Evolutionary conservation across 306 rosid genomes (phyloP).

Genomic region (Vigna angularis): DNA sequence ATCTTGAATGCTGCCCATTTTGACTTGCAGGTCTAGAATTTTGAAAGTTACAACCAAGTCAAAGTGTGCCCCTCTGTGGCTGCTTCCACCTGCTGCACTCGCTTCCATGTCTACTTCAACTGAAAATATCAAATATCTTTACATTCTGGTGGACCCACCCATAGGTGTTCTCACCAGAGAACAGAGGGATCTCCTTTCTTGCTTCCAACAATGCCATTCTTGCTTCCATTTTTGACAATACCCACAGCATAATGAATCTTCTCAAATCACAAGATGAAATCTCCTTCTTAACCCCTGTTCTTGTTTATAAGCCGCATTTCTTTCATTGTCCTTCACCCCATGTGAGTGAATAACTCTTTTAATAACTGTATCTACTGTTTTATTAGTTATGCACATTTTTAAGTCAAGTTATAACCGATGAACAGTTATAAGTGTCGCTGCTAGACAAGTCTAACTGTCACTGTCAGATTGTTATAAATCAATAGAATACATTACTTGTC

Average conservation of each 20-base stretch:
- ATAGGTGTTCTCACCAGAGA: neutral
- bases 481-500: too few species aligned
- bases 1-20: neutral
- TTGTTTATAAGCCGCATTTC: neutral
- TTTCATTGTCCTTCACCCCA: neutral
- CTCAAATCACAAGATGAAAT: neutral
- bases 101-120: neutral
- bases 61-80: neutral
- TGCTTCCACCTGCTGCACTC: neutral
- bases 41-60: neutral
- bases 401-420: neutral
- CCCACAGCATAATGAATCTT: neutral
- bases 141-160: neutral
- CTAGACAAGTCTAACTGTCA: neutral
- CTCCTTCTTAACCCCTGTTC: neutral
- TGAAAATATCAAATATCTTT: conserved; percentile 17
- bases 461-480: neutral
- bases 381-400: neutral
- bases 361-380: neutral
- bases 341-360: neutral
- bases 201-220: neutral
- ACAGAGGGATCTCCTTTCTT: neutral
- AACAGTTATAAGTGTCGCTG: neutral
- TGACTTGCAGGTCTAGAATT: neutral
- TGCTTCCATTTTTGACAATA: neutral